A percentile compares a stretch with the other conserved stretches of the same genome.
phyloP scores from a whole-genome alignment of 805 yeast genomes.

The Diddensiella transvaalensis region DNA sequence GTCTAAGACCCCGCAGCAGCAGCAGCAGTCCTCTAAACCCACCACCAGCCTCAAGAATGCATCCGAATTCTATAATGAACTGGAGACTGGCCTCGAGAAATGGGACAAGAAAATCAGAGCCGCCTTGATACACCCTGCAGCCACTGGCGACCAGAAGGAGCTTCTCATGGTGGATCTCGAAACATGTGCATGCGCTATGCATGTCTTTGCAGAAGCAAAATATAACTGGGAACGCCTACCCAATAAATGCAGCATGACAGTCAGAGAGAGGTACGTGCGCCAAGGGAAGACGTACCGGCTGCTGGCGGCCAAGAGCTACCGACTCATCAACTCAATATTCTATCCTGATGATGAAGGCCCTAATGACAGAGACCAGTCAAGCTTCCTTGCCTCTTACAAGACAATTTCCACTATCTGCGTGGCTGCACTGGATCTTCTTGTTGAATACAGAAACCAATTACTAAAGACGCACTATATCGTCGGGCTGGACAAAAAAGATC shows the following conservation, averaged over 20 bases:
- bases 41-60: no score
- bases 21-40: no score
- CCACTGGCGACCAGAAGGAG: background rate
- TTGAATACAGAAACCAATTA: background rate
- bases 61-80: background rate
- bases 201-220: background rate
- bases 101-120: background rate
- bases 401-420: background rate
- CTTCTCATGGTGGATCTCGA: background rate
- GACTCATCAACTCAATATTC: background rate
- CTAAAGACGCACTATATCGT: background rate
- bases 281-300: background rate
- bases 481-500: background rate
- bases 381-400: background rate
- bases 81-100: background rate
- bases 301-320: background rate
- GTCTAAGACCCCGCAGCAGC: no score
- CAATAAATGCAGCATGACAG: background rate
- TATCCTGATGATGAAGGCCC: background rate
- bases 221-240: background rate
- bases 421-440: background rate
- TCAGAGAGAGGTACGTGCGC: no score
- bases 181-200: background rate
- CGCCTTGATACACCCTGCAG: background rate
- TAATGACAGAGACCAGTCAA: no score